Base-by-base conservation (phyloP, 2,329 filamentous ascomycete genomes). In the Penicillium expansum region DNA sequence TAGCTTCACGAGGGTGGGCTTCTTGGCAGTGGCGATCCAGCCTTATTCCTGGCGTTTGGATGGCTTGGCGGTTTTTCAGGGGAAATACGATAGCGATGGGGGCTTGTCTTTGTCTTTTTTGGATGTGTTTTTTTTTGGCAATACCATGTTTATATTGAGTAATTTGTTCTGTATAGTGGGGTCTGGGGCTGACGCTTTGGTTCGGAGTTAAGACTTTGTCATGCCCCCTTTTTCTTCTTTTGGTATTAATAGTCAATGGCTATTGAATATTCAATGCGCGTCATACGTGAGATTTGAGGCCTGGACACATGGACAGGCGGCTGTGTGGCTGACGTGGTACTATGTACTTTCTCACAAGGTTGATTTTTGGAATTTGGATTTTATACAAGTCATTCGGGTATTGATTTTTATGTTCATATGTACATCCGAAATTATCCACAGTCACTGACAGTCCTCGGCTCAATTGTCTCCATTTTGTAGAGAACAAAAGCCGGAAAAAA, bases 361-460 rank as follows among this genome's bases (percentile, higher is more conserved):
- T 18, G n/a, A 20, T 38, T 38, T 37, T 11, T 4, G 9, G 35
- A 11, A 18, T 38, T 20, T 18, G 35, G n/a, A 11, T 24, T 24
- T 24, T 24, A 41, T 42, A 42, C 20, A n/a, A 52, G 29, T 43
- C 52, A 42, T 20, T 55, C 22, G 37, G 52, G 44, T 49, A 49
- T 55, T 30, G 38, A 38, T 48, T 30, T 32, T 43, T 50, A 48
- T 43, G 45, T 42, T 42, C 27, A 49, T 55, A 51, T 55, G 38
- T 55, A 55, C 52, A 55, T 42, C 37, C 37, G 37, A 50, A 42
- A 43, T n/a, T 43, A 55, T 37, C 38, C 33, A 33, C 33, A 27
- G 45, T 37, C 45, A 16, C 43, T 3, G 41, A 18, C 8, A 24
- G 20, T 39, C 20, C 24, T 37, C 14, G 18, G 39, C 24, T 49